These are phyloP conservation scores for Colletotrichum lentis DNA, from an alignment of 2,329 filamentous ascomycete species.

Conservation along the genomic window DNA sequence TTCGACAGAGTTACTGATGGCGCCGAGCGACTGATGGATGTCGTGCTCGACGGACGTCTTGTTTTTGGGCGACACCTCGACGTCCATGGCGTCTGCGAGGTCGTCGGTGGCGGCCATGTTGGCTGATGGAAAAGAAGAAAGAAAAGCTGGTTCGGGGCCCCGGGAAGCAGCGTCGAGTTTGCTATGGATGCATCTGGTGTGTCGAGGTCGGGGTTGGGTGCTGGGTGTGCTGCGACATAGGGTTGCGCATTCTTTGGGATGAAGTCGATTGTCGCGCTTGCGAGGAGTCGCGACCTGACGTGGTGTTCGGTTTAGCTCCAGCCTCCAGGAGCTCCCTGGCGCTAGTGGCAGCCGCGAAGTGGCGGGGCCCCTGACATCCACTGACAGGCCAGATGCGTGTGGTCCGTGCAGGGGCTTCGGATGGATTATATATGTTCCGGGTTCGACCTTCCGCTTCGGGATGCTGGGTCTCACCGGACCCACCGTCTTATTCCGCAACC, in stretches of 20 bases:
- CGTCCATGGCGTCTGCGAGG: constrained; percentile 42
- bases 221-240: constrained; percentile 3
- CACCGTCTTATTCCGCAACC: neutral
- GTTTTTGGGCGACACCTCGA: constrained; percentile 50
- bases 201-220: neutral
- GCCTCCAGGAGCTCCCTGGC: constrained; percentile 32
- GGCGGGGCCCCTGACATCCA: constrained; percentile 28
- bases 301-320: constrained; percentile 28
- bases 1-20: constrained; percentile 52
- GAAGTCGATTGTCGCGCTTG: constrained; percentile 31
- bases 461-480: neutral
- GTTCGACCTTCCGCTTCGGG: neutral
- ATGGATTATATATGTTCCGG: neutral
- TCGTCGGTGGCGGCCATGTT: constrained; percentile 40
- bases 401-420: neutral
- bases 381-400: constrained; percentile 9
- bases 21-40: constrained; percentile 42
- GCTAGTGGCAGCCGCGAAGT: constrained; percentile 16
- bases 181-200: constrained; percentile 22
- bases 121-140: neutral
- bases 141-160: neutral
- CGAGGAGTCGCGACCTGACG: constrained; percentile 29
- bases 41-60: constrained; percentile 44
- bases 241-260: constrained; percentile 28
- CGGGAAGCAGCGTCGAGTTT: neutral